These are phyloP conservation scores for Rutstroemia sp. DNA, from an alignment of 2,329 filamentous ascomycete genomes.

Conservation along the genomic window DNA sequence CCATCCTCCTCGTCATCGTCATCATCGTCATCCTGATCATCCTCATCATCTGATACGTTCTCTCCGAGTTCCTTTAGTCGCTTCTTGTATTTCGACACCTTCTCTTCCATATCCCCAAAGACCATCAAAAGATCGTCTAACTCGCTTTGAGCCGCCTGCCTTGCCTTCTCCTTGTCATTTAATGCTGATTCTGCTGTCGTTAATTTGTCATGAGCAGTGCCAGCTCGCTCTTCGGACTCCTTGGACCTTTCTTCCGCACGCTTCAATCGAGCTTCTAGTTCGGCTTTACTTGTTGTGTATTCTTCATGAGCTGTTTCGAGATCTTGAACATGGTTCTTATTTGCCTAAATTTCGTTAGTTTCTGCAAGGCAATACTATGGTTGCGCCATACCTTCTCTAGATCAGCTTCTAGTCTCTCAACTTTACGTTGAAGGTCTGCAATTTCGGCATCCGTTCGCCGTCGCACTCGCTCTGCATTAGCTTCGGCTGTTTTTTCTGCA, in stretches of 20 bases:
- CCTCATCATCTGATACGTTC: slow-evolving; percentile 69
- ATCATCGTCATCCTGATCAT: slow-evolving; percentile 48
- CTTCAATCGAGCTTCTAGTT: slow-evolving; percentile 20
- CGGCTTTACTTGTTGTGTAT: slow-evolving; percentile 35
- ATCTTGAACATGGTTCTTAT: slow-evolving; percentile 53
- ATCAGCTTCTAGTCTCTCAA: slow-evolving; percentile 55
- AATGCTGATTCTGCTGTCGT: slow-evolving; percentile 20
- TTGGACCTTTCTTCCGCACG: slow-evolving; percentile 40
- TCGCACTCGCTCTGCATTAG: slow-evolving; percentile 42
- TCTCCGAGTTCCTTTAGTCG: slow-evolving; percentile 53
- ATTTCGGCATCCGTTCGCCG: slow-evolving; percentile 51
- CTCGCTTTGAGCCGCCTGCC: slow-evolving; percentile 59
- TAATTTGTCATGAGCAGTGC: slow-evolving; percentile 31
- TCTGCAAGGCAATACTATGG: background rate
- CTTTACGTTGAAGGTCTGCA: slow-evolving; percentile 53
- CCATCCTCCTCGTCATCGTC: slow-evolving; percentile 34
- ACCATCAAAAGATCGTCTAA: slow-evolving; percentile 77
- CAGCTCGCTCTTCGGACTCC: slow-evolving; percentile 21
- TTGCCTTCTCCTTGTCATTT: slow-evolving; percentile 51
- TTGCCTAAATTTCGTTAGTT: slow-evolving; percentile 38
- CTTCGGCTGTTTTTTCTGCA: slow-evolving; percentile 40
- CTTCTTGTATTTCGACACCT: slow-evolving; percentile 62
- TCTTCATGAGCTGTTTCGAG: slow-evolving; percentile 48
- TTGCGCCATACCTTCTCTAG: slow-evolving; percentile 45
- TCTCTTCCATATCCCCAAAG: slow-evolving; percentile 73